Evolutionary conservation across 1,139 yeast genomes (phyloP).

Genomic region (Lizanozyma gosingica): DNA sequence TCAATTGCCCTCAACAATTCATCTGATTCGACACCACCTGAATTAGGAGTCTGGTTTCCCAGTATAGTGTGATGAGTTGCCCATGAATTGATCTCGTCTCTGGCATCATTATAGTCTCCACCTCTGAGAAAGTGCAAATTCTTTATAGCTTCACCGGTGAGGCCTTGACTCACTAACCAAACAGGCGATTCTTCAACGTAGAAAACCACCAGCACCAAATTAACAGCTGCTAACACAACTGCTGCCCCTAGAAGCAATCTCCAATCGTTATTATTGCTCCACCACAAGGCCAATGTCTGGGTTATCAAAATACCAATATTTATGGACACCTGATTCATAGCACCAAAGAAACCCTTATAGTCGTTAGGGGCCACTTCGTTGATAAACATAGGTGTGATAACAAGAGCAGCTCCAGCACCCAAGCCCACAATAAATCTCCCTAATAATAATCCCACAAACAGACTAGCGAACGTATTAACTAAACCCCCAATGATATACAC

Average conservation of each 20-base stretch:
- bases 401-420: slow-evolving; percentile 84
- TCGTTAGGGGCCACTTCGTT: slow-evolving; percentile 69
- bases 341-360: slow-evolving; percentile 70
- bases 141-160: neutral
- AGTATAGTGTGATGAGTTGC: slow-evolving; percentile 2
- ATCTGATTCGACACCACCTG: neutral
- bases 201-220: slow-evolving; percentile 29
- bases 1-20: neutral
- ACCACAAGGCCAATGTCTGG: slow-evolving; percentile 60
- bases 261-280: slow-evolving; percentile 67
- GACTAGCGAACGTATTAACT: slow-evolving; percentile 44
- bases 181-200: slow-evolving; percentile 73
- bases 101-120: slow-evolving; percentile 27
- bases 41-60: neutral
- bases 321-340: slow-evolving; percentile 80
- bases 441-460: slow-evolving; percentile 35
- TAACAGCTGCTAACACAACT: slow-evolving; percentile 38
- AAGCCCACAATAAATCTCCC: slow-evolving; percentile 78
- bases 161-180: slow-evolving; percentile 43
- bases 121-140: slow-evolving; percentile 16
- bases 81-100: slow-evolving; percentile 35
- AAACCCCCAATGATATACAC: slow-evolving; percentile 62
- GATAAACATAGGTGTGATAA: slow-evolving; percentile 72
- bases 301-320: slow-evolving; percentile 77
- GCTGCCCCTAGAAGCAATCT: slow-evolving; percentile 58